Percentiles rank a stretch among this genome's conserved stretches.
Evolutionary conservation across 2,329 filamentous ascomycete species (phyloP).

Genomic region (Apiospora phragmitis): DNA sequence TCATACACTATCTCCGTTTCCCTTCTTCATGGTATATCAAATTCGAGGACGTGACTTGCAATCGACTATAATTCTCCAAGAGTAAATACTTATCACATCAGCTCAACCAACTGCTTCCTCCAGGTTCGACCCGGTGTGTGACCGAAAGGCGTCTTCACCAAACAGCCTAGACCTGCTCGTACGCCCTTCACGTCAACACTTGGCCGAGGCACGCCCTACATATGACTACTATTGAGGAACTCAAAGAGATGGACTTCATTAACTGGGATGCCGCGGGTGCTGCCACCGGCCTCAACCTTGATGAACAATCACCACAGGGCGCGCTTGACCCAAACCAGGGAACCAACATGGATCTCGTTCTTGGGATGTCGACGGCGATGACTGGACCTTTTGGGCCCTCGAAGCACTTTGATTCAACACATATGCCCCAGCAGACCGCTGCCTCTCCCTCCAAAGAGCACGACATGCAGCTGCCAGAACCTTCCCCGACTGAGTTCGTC

Average conservation of each 20-base stretch:
- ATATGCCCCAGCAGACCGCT: constrained; percentile 37
- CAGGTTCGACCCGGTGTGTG: not conserved
- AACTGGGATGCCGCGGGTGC: constrained; percentile 55
- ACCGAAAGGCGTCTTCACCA: not conserved
- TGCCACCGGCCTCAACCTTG: constrained; percentile 31
- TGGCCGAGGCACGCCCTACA: constrained; percentile 15
- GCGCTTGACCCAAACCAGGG: constrained; percentile 26
- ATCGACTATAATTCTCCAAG: not conserved
- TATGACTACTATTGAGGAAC: constrained; percentile 49
- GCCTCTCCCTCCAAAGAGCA: constrained; percentile 31
- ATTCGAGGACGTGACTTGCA: not conserved
- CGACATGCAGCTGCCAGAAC: constrained; percentile 29
- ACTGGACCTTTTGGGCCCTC: constrained; percentile 60
- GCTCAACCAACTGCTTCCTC: not conserved
- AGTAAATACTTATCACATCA: not conserved
- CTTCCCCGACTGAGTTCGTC: constrained; percentile 32
- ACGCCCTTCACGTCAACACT: not conserved
- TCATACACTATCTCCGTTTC: not conserved
- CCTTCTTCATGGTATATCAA: not conserved
- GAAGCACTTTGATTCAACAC: constrained; percentile 56
- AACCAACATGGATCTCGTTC: constrained; percentile 51
- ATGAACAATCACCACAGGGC: constrained; percentile 37
- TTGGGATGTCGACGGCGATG: constrained; percentile 58
- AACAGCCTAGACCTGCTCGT: not conserved
- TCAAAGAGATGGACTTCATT: constrained; percentile 61